phyloP scores from a whole-genome alignment of 2,329 filamentous ascomycete species.

The Fusarium buxicola region DNA sequence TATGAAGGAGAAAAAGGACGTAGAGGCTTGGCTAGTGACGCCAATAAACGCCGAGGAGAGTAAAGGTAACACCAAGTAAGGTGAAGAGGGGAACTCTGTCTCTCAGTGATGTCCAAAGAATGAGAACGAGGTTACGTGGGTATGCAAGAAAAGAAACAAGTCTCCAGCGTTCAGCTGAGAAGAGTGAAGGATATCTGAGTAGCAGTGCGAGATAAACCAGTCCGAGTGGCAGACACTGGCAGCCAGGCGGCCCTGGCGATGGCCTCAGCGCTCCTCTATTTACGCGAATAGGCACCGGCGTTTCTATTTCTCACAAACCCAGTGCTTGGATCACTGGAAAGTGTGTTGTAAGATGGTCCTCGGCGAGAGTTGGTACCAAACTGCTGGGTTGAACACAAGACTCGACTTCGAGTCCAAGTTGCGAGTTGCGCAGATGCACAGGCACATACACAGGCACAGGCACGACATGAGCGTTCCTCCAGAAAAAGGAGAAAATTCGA shows the following conservation, averaged over 20 bases:
- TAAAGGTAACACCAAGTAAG: slow-evolving; percentile 33
- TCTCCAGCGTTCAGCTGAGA: background rate
- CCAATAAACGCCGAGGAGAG: slow-evolving; percentile 14
- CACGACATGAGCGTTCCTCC: slow-evolving; percentile 26
- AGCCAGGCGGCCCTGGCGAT: slow-evolving; percentile 15
- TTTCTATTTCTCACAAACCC: too few relatives aligned
- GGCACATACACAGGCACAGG: slow-evolving; percentile 21
- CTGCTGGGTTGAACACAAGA: slow-evolving; percentile 22
- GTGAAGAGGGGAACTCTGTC: slow-evolving; percentile 8
- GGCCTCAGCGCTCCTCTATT: background rate
- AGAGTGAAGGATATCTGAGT: background rate
- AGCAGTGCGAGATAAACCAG: background rate
- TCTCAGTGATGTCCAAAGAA: slow-evolving; percentile 12
- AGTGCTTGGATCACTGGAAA: background rate
- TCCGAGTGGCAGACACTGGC: slow-evolving; percentile 15
- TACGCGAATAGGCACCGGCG: background rate
- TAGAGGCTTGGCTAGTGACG: slow-evolving; percentile 27
- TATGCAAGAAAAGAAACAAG: background rate
- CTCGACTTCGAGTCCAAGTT: slow-evolving; percentile 41
- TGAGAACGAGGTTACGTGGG: background rate
- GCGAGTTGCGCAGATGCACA: slow-evolving; percentile 33
- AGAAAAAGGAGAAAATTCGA: background rate
- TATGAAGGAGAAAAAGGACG: background rate
- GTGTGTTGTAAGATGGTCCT: background rate
- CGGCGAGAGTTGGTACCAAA: slow-evolving; percentile 9